Evolutionary conservation across 129 eudicot species (phyloP).

Genomic region (Artemisia annua): DNA sequence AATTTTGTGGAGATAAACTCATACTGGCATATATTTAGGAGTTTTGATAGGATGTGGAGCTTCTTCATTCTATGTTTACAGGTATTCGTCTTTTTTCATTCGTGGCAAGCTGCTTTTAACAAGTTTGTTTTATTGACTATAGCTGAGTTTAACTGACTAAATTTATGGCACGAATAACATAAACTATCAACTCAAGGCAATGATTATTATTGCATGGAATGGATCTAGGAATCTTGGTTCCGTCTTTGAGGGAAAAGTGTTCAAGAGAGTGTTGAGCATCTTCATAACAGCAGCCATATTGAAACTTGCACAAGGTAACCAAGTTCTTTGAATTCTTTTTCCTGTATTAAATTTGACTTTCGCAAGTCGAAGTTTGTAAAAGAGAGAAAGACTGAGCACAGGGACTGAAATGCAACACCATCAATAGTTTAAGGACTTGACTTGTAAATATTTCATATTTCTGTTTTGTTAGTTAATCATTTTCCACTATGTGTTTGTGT

Average conservation of each 20-base stretch:
- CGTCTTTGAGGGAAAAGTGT: constrained; percentile 56
- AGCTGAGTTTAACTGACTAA: neutral
- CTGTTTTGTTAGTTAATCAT: too few species aligned
- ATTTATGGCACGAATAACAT: constrained; percentile 9
- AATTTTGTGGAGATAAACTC: constrained; percentile 91
- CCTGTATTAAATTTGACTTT: constrained; percentile 1
- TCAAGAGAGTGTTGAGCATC: constrained; percentile 72
- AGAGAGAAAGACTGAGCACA: too few species aligned
- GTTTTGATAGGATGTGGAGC: constrained; percentile 95
- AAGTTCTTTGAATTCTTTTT: neutral
- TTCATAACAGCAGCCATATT: constrained; percentile 92
- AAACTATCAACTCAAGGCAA: constrained; percentile 50
- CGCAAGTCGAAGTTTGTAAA: neutral
- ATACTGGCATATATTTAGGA: constrained; percentile 88
- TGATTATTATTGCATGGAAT: constrained; percentile 89
- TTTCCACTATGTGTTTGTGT: too few species aligned
- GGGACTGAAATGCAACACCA: too few species aligned
- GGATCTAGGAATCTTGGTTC: constrained; percentile 61
- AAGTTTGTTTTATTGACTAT: neutral
- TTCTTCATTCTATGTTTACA: constrained; percentile 78
- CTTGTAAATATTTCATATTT: too few species aligned
- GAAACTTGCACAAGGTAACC: constrained; percentile 67
- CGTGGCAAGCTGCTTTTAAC: constrained; percentile 7
- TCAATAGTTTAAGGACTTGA: too few species aligned
- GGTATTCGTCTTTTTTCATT: constrained; percentile 30